Evolutionary conservation across 2,329 filamentous ascomycete genomes (phyloP).

Genomic region (Colletotrichum acutatum): DNA sequence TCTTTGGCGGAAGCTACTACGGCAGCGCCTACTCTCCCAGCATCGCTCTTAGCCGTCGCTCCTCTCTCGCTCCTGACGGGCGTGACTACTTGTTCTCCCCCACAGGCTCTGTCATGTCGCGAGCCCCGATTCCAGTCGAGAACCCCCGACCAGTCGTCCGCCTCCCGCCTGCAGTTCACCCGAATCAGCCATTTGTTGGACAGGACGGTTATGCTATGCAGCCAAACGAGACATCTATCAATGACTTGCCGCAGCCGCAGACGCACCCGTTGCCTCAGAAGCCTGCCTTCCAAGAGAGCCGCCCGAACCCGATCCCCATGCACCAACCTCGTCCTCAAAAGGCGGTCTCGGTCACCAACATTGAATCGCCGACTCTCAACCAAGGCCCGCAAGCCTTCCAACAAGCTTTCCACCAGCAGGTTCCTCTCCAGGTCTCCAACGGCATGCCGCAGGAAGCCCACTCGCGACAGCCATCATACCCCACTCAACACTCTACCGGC

Average conservation of each 20-base stretch:
- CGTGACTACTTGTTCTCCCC: constrained; percentile 85
- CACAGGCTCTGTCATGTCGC: constrained; percentile 80
- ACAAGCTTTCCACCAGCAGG: constrained; percentile 93
- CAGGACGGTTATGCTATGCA: constrained; percentile 26
- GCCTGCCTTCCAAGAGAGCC: constrained; percentile 67
- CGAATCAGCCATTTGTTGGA: constrained; percentile 40
- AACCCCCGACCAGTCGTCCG: constrained; percentile 80
- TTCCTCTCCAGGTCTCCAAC: constrained; percentile 78
- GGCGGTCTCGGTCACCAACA: constrained; percentile 90
- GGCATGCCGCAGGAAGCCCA: constrained; percentile 70
- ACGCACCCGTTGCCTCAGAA: constrained; percentile 68
- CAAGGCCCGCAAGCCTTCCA: constrained; percentile 83
- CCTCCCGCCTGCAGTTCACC: constrained; percentile 72
- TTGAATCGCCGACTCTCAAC: constrained; percentile 79
- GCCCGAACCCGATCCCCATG: constrained; percentile 73
- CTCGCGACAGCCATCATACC: constrained; percentile 74
- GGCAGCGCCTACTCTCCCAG: constrained; percentile 88
- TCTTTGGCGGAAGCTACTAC: constrained; percentile 75
- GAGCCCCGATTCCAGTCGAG: constrained; percentile 71
- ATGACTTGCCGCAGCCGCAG: constrained; percentile 67
- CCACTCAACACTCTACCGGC: constrained; percentile 76
- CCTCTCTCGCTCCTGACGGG: constrained; percentile 75
- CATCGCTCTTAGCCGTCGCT: constrained; percentile 87
- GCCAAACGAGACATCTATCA: constrained; percentile 54
- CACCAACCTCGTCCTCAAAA: constrained; percentile 97